These are phyloP conservation scores for Cicer yamashitae DNA, from an alignment of 306 rosid genomes.

Conservation along the genomic window DNA sequence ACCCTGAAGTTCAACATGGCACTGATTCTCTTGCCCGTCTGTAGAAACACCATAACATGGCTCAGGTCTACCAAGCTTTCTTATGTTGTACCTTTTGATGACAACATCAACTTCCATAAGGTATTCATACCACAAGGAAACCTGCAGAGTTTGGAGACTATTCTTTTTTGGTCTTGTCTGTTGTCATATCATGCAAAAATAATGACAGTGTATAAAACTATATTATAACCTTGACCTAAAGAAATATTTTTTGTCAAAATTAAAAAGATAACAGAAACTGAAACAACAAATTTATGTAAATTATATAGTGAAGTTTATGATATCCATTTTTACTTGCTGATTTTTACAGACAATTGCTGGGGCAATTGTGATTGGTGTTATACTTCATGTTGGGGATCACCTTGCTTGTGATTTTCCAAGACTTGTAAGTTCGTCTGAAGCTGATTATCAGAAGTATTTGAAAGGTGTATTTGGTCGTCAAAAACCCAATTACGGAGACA, in stretches of 20 bases:
- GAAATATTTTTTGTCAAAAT: neutral
- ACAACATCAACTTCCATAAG: constrained; percentile 99
- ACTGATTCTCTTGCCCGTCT: constrained; percentile 82
- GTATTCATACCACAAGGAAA: constrained; percentile 44
- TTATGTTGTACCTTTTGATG: constrained; percentile 80
- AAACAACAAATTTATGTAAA: constrained; percentile 8
- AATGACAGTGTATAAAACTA: neutral
- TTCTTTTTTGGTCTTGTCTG: neutral
- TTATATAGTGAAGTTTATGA: constrained; percentile 9
- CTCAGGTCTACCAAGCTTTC: constrained; percentile 81
- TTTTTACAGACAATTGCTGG: constrained; percentile 75
- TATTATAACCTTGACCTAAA: neutral
- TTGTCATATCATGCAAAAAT: neutral
- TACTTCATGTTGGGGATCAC: constrained; percentile 91
- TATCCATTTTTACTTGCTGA: constrained; percentile 7
- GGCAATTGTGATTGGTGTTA: constrained; percentile 84
- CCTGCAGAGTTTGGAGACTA: neutral
- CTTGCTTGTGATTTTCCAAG: constrained; percentile 95
- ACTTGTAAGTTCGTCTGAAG: constrained; percentile 52
- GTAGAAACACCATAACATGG: constrained; percentile 96
- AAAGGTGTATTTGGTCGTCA: constrained; percentile 61
- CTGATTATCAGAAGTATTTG: constrained; percentile 45
- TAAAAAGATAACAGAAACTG: neutral
- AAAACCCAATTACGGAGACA: constrained; percentile 66
- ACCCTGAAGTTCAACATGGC: constrained; percentile 98